A percentile compares a stretch with the other conserved stretches of the same genome.
Evolutionary conservation across 345 rosid genomes (phyloP).

Genomic region (Rhodomyrtus tomentosa): DNA sequence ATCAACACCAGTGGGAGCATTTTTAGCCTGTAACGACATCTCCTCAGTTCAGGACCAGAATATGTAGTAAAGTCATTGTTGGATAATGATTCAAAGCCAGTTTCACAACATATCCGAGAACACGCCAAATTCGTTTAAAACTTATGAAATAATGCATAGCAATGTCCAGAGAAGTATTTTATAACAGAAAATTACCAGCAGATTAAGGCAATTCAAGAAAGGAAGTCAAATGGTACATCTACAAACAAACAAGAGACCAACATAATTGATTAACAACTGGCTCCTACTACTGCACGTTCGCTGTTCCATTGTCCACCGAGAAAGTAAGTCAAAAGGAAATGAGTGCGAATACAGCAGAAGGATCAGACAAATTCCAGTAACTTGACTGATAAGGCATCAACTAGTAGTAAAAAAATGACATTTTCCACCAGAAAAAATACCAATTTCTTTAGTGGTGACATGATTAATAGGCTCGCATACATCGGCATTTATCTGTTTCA

Average conservation of each 20-base stretch:
- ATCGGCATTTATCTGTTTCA: neutral
- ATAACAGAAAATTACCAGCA: neutral
- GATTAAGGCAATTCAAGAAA: neutral
- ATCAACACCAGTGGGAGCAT: constrained; percentile 3
- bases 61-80: neutral
- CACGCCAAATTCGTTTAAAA: neutral
- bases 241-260: neutral
- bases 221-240: neutral
- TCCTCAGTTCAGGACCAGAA: neutral
- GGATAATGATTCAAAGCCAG: neutral
- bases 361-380: neutral
- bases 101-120: neutral
- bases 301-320: neutral
- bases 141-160: neutral
- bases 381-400: neutral
- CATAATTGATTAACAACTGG: neutral
- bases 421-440: neutral
- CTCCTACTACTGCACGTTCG: neutral
- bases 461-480: neutral
- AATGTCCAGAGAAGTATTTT: neutral
- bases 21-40: constrained; percentile 25
- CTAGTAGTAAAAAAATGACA: neutral
- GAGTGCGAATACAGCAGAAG: neutral
- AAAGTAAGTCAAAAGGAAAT: neutral
- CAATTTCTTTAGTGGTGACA: neutral